A percentile compares a stretch with the other conserved stretches of the same genome.
Evolutionary conservation across 768 basidiomycete species (phyloP).

Genomic region (Rhizopogon vinicolor): DNA sequence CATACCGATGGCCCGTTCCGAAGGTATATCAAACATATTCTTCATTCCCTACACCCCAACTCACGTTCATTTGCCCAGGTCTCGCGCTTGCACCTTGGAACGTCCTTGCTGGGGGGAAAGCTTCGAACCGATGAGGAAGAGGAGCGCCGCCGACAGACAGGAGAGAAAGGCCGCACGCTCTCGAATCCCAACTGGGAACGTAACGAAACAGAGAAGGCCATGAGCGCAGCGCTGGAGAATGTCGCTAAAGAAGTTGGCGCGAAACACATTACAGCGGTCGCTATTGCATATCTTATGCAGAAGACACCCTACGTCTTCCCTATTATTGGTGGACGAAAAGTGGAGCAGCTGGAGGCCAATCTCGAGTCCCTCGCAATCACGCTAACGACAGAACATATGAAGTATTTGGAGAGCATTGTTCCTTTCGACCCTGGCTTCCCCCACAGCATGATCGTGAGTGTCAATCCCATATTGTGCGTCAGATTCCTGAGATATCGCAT

Average conservation of each 20-base stretch:
- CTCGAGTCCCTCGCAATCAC: slow-evolving; percentile 45
- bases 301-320: slow-evolving; percentile 52
- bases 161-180: slow-evolving; percentile 20
- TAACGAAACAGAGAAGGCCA: slow-evolving; percentile 35
- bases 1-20: slow-evolving; percentile 26
- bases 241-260: slow-evolving; percentile 45
- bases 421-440: slow-evolving; percentile 48
- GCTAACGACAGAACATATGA: slow-evolving; percentile 41
- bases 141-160: slow-evolving; percentile 13
- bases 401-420: slow-evolving; percentile 36
- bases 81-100: slow-evolving; percentile 40
- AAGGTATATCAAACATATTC: slow-evolving; percentile 11
- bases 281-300: slow-evolving; percentile 48
- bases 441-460: background rate
- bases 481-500: background rate
- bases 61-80: slow-evolving; percentile 11
- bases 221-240: slow-evolving; percentile 41
- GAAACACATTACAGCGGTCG: slow-evolving; percentile 36
- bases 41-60: background rate
- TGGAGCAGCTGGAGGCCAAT: slow-evolving; percentile 47
- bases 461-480: background rate
- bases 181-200: slow-evolving; percentile 37
- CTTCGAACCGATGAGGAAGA: slow-evolving; percentile 37
- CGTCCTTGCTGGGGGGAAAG: slow-evolving; percentile 35
- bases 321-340: slow-evolving; percentile 46